A percentile compares a stretch with the other conserved stretches of the same genome.
Conservation (phyloP, 306 rosid genomes). For the Potentilla sterilis region DNA sequence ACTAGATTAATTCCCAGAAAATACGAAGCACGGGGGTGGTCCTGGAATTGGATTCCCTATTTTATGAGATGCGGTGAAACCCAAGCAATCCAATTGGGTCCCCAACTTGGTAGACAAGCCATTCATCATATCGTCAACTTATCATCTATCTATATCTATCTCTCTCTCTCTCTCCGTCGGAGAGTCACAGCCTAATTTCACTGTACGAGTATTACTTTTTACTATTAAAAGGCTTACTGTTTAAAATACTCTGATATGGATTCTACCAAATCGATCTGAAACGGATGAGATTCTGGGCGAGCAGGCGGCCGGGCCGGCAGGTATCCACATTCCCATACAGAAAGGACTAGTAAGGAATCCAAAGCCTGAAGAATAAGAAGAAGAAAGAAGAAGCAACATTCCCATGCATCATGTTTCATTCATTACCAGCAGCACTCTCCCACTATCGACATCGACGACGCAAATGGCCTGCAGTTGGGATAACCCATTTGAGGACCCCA, state of each 20-base stretch:
- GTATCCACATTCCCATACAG: background rate
- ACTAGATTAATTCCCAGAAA: background rate
- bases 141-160: background rate
- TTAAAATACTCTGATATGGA: background rate
- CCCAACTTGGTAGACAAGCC: conserved; percentile 12
- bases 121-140: conserved; percentile 14
- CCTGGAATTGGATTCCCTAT: conserved; percentile 21
- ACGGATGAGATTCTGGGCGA: background rate
- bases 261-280: background rate
- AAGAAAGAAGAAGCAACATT: background rate
- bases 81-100: conserved; percentile 54
- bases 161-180: background rate
- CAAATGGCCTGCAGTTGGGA: background rate
- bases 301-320: background rate
- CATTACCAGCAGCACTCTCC: conserved; percentile 9
- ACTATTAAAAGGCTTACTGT: background rate
- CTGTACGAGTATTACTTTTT: background rate
- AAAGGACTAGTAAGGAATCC: background rate
- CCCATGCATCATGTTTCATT: background rate
- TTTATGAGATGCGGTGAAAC: conserved; percentile 49
- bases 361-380: background rate
- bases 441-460: conserved; percentile 3
- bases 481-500: conserved; percentile 14
- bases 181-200: conserved; percentile 1
- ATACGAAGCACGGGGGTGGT: conserved; percentile 28